phyloP scores from a whole-genome alignment of 768 basidiomycete species.

The Thelephora ganbajun region DNA sequence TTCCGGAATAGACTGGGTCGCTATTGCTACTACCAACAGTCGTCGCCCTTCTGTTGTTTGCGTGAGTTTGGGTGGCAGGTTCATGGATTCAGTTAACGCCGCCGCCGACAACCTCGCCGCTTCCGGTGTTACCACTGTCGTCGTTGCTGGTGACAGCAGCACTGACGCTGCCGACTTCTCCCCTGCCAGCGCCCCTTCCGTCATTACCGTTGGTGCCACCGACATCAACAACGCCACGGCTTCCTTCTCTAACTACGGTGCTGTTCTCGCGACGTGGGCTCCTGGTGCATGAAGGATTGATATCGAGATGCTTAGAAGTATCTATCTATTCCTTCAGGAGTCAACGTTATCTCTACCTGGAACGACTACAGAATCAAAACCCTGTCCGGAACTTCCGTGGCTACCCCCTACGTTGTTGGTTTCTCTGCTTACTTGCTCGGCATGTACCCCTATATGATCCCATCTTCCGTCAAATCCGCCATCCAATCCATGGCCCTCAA shows the following conservation, averaged over 20 bases:
- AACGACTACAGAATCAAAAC: constrained; percentile 1
- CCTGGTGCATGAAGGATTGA: constrained; percentile 6
- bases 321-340: constrained; percentile 5
- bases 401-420: constrained; percentile 3
- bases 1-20: too few relatives aligned
- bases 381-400: too few relatives aligned
- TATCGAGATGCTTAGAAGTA: constrained; percentile 2
- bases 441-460: neutral
- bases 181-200: too few relatives aligned
- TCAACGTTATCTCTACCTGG: too few relatives aligned
- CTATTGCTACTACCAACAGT: constrained; percentile 7
- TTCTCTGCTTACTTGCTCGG: neutral
- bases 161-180: too few relatives aligned
- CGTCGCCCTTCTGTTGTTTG: constrained; percentile 21
- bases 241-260: too few relatives aligned
- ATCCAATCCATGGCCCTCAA: neutral
- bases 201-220: too few relatives aligned
- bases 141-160: constrained; percentile 9
- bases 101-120: too few relatives aligned
- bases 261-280: constrained; percentile 3
- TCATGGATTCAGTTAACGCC: constrained; percentile 17
- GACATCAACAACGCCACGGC: too few relatives aligned
- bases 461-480: too few relatives aligned
- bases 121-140: too few relatives aligned
- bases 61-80: constrained; percentile 23